These are phyloP conservation scores for Saccharomyces hybrid DNA, from an alignment of 1,139 yeast species.

Conservation along the genomic window DNA sequence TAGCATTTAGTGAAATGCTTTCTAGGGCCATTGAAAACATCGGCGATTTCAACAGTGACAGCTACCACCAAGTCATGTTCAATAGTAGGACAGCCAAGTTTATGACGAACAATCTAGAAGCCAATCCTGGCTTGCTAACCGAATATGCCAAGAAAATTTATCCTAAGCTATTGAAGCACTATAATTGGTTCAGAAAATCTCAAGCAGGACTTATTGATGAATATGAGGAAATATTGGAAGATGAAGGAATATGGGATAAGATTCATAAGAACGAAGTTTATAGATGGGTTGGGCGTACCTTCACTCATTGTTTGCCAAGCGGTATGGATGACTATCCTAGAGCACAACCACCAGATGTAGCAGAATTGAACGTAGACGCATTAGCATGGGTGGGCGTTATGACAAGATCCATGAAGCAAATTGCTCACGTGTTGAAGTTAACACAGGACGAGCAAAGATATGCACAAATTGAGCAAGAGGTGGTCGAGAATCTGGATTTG, in stretches of 20 bases:
- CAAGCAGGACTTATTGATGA: slow-evolving; percentile 73
- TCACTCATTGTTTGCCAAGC: slow-evolving; percentile 79
- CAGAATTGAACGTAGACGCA: slow-evolving; percentile 85
- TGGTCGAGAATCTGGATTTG: slow-evolving; percentile 55
- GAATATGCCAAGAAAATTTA: slow-evolving; percentile 60
- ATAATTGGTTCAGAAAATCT: slow-evolving; percentile 75
- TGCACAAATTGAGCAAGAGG: slow-evolving; percentile 44
- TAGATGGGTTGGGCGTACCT: slow-evolving; percentile 91
- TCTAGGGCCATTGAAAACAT: slow-evolving; percentile 36
- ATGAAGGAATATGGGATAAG: slow-evolving; percentile 14
- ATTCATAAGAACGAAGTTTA: slow-evolving; percentile 60
- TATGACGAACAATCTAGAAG: slow-evolving; percentile 36
- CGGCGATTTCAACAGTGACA: slow-evolving; percentile 8
- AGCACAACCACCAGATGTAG: slow-evolving; percentile 69
- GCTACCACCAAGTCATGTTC: background rate
- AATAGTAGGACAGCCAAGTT: slow-evolving; percentile 20
- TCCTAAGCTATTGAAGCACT: slow-evolving; percentile 70
- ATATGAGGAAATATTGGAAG: slow-evolving; percentile 31
- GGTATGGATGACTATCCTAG: slow-evolving; percentile 97
- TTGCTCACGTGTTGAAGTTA: slow-evolving; percentile 59
- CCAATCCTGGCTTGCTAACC: slow-evolving; percentile 52
- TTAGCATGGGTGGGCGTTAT: slow-evolving; percentile 90
- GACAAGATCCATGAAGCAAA: slow-evolving; percentile 70
- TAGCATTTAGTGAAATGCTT: slow-evolving; percentile 64
- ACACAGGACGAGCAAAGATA: slow-evolving; percentile 51